phyloP scores from a whole-genome alignment of 192 early-diverging fungal species.

The Dimargaris xerosporica region DNA sequence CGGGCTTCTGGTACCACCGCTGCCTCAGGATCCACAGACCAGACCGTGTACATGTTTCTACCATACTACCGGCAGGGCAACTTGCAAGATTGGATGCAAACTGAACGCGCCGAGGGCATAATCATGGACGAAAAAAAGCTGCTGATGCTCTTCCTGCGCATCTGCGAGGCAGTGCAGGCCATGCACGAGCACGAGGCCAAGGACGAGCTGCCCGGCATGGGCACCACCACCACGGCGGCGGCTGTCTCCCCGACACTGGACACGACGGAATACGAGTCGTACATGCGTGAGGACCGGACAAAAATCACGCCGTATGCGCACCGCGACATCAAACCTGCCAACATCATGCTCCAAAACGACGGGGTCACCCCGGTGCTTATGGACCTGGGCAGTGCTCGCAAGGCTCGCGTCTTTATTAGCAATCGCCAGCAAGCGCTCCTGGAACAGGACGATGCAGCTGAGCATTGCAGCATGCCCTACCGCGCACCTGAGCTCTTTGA shows the following conservation, averaged over 20 bases:
- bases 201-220: conserved; percentile 18
- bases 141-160: conserved; percentile 34
- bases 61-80: conserved; percentile 45
- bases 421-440: conserved; percentile 40
- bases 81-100: conserved; percentile 36
- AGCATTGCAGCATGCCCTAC: conserved; percentile 57
- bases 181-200: conserved; percentile 34
- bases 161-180: conserved; percentile 39
- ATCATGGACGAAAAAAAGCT: conserved; percentile 39
- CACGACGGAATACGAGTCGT: background rate
- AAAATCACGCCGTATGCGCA: conserved; percentile 39
- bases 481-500: conserved; percentile 69
- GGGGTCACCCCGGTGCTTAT: conserved; percentile 49
- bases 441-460: conserved; percentile 57
- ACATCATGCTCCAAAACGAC: conserved; percentile 51
- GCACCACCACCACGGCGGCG: background rate
- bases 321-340: conserved; percentile 63
- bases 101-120: conserved; percentile 28
- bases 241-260: background rate
- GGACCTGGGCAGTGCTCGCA: conserved; percentile 58
- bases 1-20: background rate
- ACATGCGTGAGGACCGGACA: background rate
- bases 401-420: conserved; percentile 35
- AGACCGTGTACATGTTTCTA: conserved; percentile 51
- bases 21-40: conserved; percentile 13